Evolutionary conservation across 371 early-diverging fungal genomes (phyloP), one percentile per base, ranked within the genome.

Genomic region (Mucor circinelloides): DNA sequence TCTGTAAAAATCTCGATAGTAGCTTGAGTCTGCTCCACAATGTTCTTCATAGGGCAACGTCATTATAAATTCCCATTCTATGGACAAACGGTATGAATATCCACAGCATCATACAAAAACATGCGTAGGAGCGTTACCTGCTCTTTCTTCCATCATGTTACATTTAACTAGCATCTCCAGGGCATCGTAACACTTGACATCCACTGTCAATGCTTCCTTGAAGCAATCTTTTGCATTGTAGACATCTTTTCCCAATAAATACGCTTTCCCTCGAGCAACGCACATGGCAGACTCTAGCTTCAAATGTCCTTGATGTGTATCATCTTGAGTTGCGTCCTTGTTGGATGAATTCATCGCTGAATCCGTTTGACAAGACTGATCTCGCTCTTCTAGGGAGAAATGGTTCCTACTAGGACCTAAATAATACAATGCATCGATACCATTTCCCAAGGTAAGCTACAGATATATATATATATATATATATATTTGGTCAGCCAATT

Each of bases 181-280:
- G 2, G 93, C 90, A 85, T 88, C 92, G 63, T 81, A 89, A 60
- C 91, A 91, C 64, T 88, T 85, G 15, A 89, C 84, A 72, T 94
- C 94, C 0, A 84, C 70, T 7, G 30, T 60, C 13, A 92, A 74
- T 3, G 94, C 87, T 59, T 90, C 87, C 58, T 86, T 85, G 64
- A 86, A 91, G 60, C 83, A 81, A 19, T 84, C 83, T 58, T 86
- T 86, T 6, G 92, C 93, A 23, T 72, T 69, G 5, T 69, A 74
- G 8, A 82, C 61, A 50, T 90, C 82, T 12, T 80, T 76, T 28
- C 80, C 60, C 19, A 85, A 71, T 21, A 87, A 69, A 64, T 81
- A 87, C 0, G 86, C 85, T 27, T 79, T 63, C 32, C 92, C 94
- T 61, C 88, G 78, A 6, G 89, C 80, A 70, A 85, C 89, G 48